Conservation (phyloP, 192 early-diverging fungal genomes). For the Blastocladiella britannica region DNA sequence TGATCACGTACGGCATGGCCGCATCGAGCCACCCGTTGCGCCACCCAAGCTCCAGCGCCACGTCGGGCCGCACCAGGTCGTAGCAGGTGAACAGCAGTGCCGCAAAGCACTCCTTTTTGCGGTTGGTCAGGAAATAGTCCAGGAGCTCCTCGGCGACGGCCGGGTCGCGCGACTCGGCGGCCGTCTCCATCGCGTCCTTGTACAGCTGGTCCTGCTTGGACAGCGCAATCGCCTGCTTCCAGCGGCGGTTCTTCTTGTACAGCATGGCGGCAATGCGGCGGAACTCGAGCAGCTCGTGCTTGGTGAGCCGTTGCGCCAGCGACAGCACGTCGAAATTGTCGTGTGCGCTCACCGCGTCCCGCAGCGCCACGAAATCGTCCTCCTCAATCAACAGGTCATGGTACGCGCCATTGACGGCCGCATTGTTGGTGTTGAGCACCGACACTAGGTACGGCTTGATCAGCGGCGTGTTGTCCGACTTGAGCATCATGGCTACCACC, state of each 20-base stretch:
- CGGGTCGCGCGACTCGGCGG: slow-evolving; percentile 63
- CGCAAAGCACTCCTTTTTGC: slow-evolving; percentile 83
- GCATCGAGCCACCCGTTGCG: slow-evolving; percentile 69
- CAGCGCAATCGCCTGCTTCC: slow-evolving; percentile 80
- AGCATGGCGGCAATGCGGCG: slow-evolving; percentile 88
- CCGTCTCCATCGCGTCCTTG: slow-evolving; percentile 98
- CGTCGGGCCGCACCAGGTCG: slow-evolving; percentile 78
- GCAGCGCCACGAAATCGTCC: slow-evolving; percentile 81
- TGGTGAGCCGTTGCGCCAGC: slow-evolving; percentile 76
- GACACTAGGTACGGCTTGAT: slow-evolving; percentile 91
- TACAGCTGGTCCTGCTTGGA: slow-evolving; percentile 94
- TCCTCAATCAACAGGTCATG: slow-evolving; percentile 96
- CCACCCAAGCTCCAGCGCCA: slow-evolving; percentile 88
- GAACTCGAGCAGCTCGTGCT: slow-evolving; percentile 93
- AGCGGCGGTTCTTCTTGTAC: slow-evolving; percentile 91
- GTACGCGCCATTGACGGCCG: slow-evolving; percentile 82
- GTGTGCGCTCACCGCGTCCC: slow-evolving; percentile 83
- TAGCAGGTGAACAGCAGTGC: slow-evolving; percentile 86
- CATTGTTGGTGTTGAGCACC: slow-evolving; percentile 76
- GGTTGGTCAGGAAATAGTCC: slow-evolving; percentile 82
- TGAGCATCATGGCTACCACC: slow-evolving; percentile 91
- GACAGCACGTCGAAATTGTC: slow-evolving; percentile 87
- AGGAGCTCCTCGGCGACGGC: slow-evolving; percentile 88
- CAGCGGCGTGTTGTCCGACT: slow-evolving; percentile 90
- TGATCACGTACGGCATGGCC: slow-evolving; percentile 96